A percentile compares a stretch with the other conserved stretches of the same genome.
These are phyloP conservation scores for Leucocoprinus sp. DNA, from an alignment of 768 basidiomycete species.

Conservation along the genomic window DNA sequence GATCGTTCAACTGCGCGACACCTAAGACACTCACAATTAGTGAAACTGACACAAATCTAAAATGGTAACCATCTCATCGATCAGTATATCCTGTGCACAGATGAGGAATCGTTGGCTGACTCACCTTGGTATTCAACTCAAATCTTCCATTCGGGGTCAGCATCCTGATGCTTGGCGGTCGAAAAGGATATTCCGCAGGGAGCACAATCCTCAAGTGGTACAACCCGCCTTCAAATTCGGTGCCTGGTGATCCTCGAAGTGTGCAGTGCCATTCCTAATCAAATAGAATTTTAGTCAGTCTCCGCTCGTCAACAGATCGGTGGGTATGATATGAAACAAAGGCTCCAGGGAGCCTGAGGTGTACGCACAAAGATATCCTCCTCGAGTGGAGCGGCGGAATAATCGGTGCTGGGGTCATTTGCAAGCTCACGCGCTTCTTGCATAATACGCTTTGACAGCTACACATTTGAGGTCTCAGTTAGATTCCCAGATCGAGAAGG, in stretches of 20 bases:
- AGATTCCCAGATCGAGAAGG: not conserved
- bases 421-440: slow-evolving; percentile 89
- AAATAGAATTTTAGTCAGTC: slow-evolving; percentile 12
- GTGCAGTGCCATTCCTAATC: slow-evolving; percentile 90
- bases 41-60: slow-evolving; percentile 91
- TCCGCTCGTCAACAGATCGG: not conserved
- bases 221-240: slow-evolving; percentile 91
- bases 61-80: not conserved
- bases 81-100: not conserved
- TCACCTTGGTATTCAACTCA: slow-evolving; percentile 91
- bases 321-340: not conserved
- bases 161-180: slow-evolving; percentile 92
- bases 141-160: slow-evolving; percentile 97
- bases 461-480: not conserved
- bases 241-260: slow-evolving; percentile 79
- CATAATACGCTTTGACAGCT: slow-evolving; percentile 97
- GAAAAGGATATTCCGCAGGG: slow-evolving; percentile 93
- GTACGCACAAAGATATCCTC: slow-evolving; percentile 81
- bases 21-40: slow-evolving; percentile 54
- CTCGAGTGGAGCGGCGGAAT: slow-evolving; percentile 80
- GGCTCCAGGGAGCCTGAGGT: not conserved
- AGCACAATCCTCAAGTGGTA: slow-evolving; percentile 91
- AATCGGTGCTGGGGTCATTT: slow-evolving; percentile 79
- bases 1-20: not conserved
- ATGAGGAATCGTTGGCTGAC: not conserved